Percentiles rank a stretch among this genome's conserved stretches.
Conservation (phyloP, 73 alveolate species). For the Paramecium biaurelia region DNA sequence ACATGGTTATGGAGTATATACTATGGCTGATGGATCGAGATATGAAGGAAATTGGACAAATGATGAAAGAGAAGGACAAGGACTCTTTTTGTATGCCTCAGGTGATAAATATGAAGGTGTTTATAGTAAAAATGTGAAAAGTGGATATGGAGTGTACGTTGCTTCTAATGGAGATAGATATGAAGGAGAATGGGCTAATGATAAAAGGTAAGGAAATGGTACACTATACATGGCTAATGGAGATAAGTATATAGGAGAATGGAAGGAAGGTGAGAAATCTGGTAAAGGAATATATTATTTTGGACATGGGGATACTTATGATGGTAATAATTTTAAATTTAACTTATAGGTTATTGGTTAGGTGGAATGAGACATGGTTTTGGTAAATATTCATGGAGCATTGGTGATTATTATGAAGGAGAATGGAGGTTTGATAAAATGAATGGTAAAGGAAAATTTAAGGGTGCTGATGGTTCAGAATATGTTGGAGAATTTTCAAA, state of each 20-base stretch:
- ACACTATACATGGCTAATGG: conserved; percentile 50
- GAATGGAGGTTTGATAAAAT: conserved; percentile 75
- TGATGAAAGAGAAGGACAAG: conserved; percentile 60
- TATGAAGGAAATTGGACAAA: conserved; percentile 65
- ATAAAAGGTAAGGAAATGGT: conserved; percentile 58
- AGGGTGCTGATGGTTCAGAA: conserved; percentile 67
- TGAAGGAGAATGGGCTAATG: conserved; percentile 64
- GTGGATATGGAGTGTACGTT: conserved; percentile 73
- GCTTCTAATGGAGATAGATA: conserved; percentile 68
- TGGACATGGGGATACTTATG: conserved; percentile 53
- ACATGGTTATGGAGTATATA: conserved; percentile 62
- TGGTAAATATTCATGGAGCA: conserved; percentile 64
- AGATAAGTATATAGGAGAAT: conserved; percentile 63
- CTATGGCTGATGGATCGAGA: conserved; percentile 45
- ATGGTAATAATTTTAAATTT: neutral
- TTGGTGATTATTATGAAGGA: conserved; percentile 76
- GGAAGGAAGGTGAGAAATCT: conserved; percentile 67
- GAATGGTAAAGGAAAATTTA: conserved; percentile 72
- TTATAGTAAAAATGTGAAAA: conserved; percentile 59
- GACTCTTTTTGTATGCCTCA: conserved; percentile 31
- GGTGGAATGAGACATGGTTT: conserved; percentile 77
- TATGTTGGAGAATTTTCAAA: conserved; percentile 62
- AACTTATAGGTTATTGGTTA: conserved; percentile 46
- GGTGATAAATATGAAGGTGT: conserved; percentile 67
- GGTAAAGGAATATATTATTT: conserved; percentile 59